Evolutionary conservation across 192 early-diverging fungal genomes (phyloP), one percentile per base, ranked within the genome.

Genomic region (Umbelopsis sp.): DNA sequence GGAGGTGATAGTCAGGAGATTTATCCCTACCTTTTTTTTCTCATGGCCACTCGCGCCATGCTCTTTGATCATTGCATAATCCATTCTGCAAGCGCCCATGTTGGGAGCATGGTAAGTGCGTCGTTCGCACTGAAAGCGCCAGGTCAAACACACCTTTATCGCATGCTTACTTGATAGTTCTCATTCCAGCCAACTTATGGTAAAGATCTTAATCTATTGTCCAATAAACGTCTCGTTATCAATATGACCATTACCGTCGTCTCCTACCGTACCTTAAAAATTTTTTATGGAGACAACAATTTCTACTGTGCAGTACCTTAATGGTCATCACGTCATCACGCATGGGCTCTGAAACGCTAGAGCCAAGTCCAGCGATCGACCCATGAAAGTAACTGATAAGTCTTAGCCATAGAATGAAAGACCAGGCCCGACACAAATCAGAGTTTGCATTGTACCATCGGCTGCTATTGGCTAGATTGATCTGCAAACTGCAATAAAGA

Each of bases 161-260:
- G 38, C 4, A 41, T 41, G 12, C 38, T 11, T 38, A 8, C 36
- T 38, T 8, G 8, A 41, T 6, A 1, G 38, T 41, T 41, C 38
- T 41, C 12, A 41, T 41, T 41, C 12, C 38, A 41, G 38, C 38
- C 38, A 41, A 41, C 5, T 41, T 11, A 41, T 11, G 8, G 38
- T 41, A 49, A 4, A 17, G 20, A 49, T 17, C 47, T 49, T 17
- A 17, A n/a, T 49, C 1, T 4, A 17, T 49, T 49, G n/a, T 5
- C 16, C 16, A 49, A 49, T 17, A 49, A 49, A 20, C 32, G 56
- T 62, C 56, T 62, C 31, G 56, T 62, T 62, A 62, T 34, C 56
- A 62, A 62, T 62, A 62, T 62, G 56, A 62, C 56, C 17, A 62
- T 34, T 17, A 49, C 47, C 47, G 20, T 49, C 17, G n/a, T n/a